phyloP scores from a whole-genome alignment of 129 eudicot species.

The Flaveria robusta region DNA sequence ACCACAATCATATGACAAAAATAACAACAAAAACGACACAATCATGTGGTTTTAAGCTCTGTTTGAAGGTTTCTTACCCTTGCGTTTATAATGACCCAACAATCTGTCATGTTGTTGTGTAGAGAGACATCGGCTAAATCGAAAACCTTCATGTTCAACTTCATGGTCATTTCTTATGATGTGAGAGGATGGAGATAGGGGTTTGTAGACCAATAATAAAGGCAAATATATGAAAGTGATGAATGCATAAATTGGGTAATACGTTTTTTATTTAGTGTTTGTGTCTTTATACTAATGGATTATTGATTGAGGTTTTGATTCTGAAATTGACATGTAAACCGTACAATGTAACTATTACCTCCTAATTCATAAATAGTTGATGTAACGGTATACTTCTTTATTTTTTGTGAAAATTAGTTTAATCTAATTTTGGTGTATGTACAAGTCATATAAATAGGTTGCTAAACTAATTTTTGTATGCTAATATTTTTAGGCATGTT shows the following conservation, averaged over 20 bases:
- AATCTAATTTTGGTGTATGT: too few relatives aligned
- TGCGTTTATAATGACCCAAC: conserved; percentile 65
- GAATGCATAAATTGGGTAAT: neutral
- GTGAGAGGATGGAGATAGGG: neutral
- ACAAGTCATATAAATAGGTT: too few relatives aligned
- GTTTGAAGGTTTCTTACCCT: conserved; percentile 34
- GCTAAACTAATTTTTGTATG: too few relatives aligned
- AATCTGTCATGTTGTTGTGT: conserved; percentile 51
- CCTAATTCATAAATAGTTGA: too few relatives aligned
- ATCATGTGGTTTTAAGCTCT: too few relatives aligned
- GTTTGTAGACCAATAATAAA: neutral
- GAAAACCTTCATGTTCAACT: conserved; percentile 35
- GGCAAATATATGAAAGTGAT: conserved; percentile 7
- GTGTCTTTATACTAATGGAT: conserved; percentile 31
- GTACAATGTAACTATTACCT: too few relatives aligned
- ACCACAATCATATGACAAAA: neutral
- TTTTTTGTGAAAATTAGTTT: too few relatives aligned
- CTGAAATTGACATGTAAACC: conserved; percentile 24
- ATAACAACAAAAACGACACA: too few relatives aligned
- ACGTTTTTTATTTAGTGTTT: conserved; percentile 7
- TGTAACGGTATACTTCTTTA: too few relatives aligned
- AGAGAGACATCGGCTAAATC: conserved; percentile 38
- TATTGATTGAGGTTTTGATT: conserved; percentile 19
- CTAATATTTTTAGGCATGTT: too few relatives aligned
- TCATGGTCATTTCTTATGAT: conserved; percentile 23